phyloP scores from a whole-genome alignment of 495 filamentous ascomycete genomes.

The Aspergillus baeticus region DNA sequence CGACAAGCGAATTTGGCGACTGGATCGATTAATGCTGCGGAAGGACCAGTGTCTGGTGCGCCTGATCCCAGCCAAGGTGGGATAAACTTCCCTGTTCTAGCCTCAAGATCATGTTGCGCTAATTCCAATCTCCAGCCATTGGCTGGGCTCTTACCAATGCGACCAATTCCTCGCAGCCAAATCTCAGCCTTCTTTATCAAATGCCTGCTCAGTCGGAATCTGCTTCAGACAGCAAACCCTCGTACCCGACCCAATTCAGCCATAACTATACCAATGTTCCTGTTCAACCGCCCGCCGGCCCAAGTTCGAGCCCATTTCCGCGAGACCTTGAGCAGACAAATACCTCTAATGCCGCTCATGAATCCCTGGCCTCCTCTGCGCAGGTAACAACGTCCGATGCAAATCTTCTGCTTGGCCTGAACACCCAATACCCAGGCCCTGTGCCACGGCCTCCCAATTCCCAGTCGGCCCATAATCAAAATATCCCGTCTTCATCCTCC shows the following conservation, averaged over 20 bases:
- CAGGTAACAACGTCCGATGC: slow-evolving; percentile 26
- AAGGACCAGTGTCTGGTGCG: slow-evolving; percentile 25
- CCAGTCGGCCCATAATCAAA: slow-evolving; percentile 49
- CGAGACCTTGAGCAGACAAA: slow-evolving; percentile 19
- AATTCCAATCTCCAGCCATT: slow-evolving; percentile 52
- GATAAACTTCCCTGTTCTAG: slow-evolving; percentile 20
- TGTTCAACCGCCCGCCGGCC: slow-evolving; percentile 20
- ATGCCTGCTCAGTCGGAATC: slow-evolving; percentile 35
- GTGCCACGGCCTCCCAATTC: slow-evolving; percentile 29
- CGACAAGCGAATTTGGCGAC: slow-evolving; percentile 29
- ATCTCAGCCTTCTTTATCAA: slow-evolving; percentile 71
- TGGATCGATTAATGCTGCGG: slow-evolving; percentile 25
- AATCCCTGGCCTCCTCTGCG: slow-evolving; percentile 17
- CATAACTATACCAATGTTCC: slow-evolving; percentile 32
- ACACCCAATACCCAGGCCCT: slow-evolving; percentile 27
- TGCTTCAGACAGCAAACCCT: slow-evolving; percentile 14
- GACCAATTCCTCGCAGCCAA: slow-evolving; percentile 77
- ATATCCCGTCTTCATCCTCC: slow-evolving; percentile 33
- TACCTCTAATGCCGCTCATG: slow-evolving; percentile 16
- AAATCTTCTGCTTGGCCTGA: slow-evolving; percentile 30
- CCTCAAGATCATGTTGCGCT: slow-evolving; percentile 16
- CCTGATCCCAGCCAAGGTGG: slow-evolving; percentile 53
- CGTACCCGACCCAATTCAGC: slow-evolving; percentile 35
- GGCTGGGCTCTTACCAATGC: slow-evolving; percentile 79
- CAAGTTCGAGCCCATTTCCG: slow-evolving; percentile 24